Evolutionary conservation across 2,329 filamentous ascomycete species (phyloP).

Genomic region (Ciborinia camelliae): DNA sequence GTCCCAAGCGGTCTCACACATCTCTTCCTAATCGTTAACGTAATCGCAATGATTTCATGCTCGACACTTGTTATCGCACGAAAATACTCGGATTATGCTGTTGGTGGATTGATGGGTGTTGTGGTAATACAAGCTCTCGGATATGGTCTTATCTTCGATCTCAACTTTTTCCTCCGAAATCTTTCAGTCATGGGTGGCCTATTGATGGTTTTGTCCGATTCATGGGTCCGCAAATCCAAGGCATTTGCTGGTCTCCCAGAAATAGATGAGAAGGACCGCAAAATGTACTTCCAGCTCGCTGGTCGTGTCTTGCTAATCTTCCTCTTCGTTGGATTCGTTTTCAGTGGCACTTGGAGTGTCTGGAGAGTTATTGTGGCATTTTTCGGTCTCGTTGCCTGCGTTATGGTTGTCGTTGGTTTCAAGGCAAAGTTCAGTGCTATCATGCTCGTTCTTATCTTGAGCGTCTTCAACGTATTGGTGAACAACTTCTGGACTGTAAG

Average conservation of each 20-base stretch:
- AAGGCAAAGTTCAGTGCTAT: constrained; percentile 99
- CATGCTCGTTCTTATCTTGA: constrained; percentile 89
- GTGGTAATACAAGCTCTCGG: constrained; percentile 92
- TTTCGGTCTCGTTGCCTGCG: constrained; percentile 82
- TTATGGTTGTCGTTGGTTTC: constrained; percentile 99
- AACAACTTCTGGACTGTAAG: constrained; percentile 99
- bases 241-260: constrained; percentile 90
- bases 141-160: constrained; percentile 96
- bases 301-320: constrained; percentile 95
- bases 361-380: constrained; percentile 82
- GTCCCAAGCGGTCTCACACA: constrained; percentile 88
- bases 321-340: constrained; percentile 94
- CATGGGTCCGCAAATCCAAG: constrained; percentile 96
- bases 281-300: constrained; percentile 99
- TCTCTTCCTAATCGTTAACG: constrained; percentile 86
- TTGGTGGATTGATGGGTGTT: constrained; percentile 83
- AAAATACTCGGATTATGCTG: constrained; percentile 90
- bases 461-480: constrained; percentile 92
- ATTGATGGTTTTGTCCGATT: constrained; percentile 96
- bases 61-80: constrained; percentile 85
- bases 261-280: constrained; percentile 98
- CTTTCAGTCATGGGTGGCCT: constrained; percentile 95
- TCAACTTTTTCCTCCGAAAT: constrained; percentile 99
- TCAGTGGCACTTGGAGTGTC: constrained; percentile 88
- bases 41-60: constrained; percentile 79